Base-by-base conservation (phyloP, 2,329 filamentous ascomycete genomes). In the Colletotrichum limetticola region DNA sequence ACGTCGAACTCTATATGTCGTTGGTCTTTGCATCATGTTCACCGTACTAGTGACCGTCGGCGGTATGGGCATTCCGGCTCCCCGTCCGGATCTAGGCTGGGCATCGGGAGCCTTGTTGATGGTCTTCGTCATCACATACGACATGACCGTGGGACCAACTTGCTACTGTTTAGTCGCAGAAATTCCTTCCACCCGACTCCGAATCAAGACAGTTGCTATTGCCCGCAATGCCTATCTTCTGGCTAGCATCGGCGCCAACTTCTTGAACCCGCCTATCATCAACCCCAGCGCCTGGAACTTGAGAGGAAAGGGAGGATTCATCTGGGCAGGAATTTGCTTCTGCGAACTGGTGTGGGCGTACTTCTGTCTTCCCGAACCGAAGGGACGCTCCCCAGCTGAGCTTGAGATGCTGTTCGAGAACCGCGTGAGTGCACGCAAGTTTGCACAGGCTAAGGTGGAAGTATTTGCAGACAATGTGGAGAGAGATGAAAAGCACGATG, bases 1-100 rank as follows among this genome's bases (percentile, higher is more conserved):
- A 0, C 77, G 84, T 3, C 78, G 79, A 1, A 84, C 83, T 0
- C 79, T 85, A 12, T 85, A 85, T 28, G 84, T 84, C 78, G 71
- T 69, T 5, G 84, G 83, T 0, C 63, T 84, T 70, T 72, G 77
- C 0, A 78, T 83, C 63, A 82, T 84, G 81, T 83, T 84, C 69
- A 75, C 79, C 52, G 80, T 80, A 28, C 80, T 84, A 6, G 63
- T 82, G 12, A 49, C 8, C 8, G 42, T 49, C 1, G 42, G 42
- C 19, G 42, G 42, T 19, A 49, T 49, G 42, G 42, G 42, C 42
- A 49, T 49, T 49, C 42, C 42, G 8, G 42, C 3, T 22, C 19
- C 42, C 11, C 42, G 42, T 2, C 42, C 42, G 19, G 19, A 49
- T 5, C 42, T 49, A 49, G 42, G 42, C 42, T 49, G 42, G 42